Percentiles rank a stretch among this genome's conserved stretches.
Conservation (phyloP, 2,329 filamentous ascomycete genomes). For the Blastomyces emzantsi region DNA sequence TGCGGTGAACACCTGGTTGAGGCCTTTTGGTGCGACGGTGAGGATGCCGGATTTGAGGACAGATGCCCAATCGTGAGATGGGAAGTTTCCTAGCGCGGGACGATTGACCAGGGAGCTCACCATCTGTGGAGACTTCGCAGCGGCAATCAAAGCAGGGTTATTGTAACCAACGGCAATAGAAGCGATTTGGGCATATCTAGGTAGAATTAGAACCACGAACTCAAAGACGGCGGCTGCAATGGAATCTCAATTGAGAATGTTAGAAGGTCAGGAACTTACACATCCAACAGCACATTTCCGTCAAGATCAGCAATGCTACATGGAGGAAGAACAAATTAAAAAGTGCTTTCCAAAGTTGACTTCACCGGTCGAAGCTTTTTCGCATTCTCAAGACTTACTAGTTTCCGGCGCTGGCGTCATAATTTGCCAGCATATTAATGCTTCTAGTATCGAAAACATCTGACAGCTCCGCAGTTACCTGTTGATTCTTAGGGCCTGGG, state of each 20-base stretch:
- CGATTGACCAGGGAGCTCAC: constrained; percentile 73
- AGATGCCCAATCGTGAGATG: constrained; percentile 71
- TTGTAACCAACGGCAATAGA: constrained; percentile 91
- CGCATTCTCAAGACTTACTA: constrained; percentile 44
- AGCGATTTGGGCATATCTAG: constrained; percentile 78
- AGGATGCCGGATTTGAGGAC: constrained; percentile 74
- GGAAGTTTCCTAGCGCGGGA: constrained; percentile 85
- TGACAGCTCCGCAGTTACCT: constrained; percentile 60
- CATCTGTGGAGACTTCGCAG: constrained; percentile 70
- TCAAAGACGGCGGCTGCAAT: constrained; percentile 8
- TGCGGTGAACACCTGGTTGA: constrained; percentile 84
- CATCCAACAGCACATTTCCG: constrained; percentile 44
- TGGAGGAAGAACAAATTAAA: background rate
- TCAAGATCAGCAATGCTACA: constrained; percentile 41
- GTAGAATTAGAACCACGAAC: background rate
- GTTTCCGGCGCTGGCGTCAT: constrained; percentile 66
- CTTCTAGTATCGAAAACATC: constrained; percentile 78
- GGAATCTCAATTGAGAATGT: background rate
- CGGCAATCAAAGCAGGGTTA: constrained; percentile 64
- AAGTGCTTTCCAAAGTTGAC: background rate
- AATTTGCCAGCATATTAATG: constrained; percentile 74
- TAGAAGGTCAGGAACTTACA: constrained; percentile 29
- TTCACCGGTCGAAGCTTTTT: background rate
- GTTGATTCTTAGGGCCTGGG: constrained; percentile 66
- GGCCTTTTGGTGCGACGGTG: constrained; percentile 69